Evolutionary conservation across 352 stramenopile genomes (phyloP), one percentile per base, ranked within the genome.

Genomic region (Pseudoperonospora humuli): DNA sequence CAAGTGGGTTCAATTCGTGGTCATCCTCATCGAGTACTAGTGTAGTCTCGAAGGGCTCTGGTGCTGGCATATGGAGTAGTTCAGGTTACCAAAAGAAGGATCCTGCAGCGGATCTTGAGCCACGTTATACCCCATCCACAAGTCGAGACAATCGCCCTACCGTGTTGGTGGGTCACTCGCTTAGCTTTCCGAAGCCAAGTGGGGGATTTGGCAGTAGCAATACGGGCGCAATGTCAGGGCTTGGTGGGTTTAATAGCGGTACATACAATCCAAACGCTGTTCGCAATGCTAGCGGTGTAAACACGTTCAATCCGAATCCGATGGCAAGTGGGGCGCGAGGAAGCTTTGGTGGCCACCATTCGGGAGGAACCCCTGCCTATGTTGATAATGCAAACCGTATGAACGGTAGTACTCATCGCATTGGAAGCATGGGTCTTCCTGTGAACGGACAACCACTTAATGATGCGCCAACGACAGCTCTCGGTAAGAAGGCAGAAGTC

Each of bases 61-160:
- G 57, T 11, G 47, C 65, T 10, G 81, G 81, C 10, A 81, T 82
- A 35, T 93, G 81, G 81, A 89, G 77, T 54, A 90, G 67, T 48
- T 60, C 68, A 19, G 81, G 81, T 0, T 93, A 90, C 41, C 76
- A 93, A 46, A 87, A 87, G 51, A 82, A 70, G 23, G 75, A 87
- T 7, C 44, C 56, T 18, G 42, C 51, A 5, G 40, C 42, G 17
- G 45, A 45, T 0, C 58, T 72, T 17, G 46, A 75, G n/a, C 72
- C 70, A 5, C 57, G 64, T 0, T 91, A 82, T 43, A 69, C 63
- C 8, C 56, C 63, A 2, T 62, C 64, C 3, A 67, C 54, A 11
- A 63, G 67, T 1, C 74, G 81, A n/a, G 81, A 93, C 60, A 90
- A 87, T 41, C 78, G 81, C 1, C 81, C 81, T 5, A 93, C 81